Base-by-base conservation (phyloP, 2,329 filamentous ascomycete genomes). In the Botrytis squamosa region DNA sequence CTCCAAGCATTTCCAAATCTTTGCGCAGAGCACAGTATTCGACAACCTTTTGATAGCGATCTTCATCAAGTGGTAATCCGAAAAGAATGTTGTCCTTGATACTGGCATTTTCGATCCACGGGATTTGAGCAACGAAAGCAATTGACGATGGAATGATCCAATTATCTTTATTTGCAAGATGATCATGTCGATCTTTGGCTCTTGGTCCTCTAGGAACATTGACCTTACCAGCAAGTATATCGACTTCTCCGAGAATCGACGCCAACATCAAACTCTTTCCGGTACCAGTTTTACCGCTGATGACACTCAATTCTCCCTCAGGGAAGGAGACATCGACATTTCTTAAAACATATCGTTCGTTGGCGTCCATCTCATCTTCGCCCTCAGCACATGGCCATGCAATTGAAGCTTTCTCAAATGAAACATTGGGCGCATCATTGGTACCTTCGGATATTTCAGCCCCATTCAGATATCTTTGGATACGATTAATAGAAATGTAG, bases 71-170 rank as follows among this genome's bases (percentile, higher is more conserved):
- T 0, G 92, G 92, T 3, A 95, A 84, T 0, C 92, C 92, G 75
- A 95, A 96, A 0, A 93, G 81, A 69, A 96, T 92, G 77, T 96
- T 97, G 63, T 94, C 90, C 73, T 88, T 89, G 75, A 97, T 90
- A 9, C 89, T 92, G 0, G 91, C 92, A 77, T 95, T 95, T 79
- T 95, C 93, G 67, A 96, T 93, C 93, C 93, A 96, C 0, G 93
- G 93, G 12, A 92, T 93, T 80, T 95, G 77, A 1, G 91, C 89
- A 49, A 95, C 91, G 77, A 91, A 95, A 0, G 93, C 93, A 66
- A 94, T 87, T 2, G 91, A 88, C 4, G 87, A 86, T 12, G 90
- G 87, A 25, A 94, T 86, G 63, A 92, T 89, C 92, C 92, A 94
- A 76, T 93, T 85, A 5, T 82, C 82, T 65, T 79, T 83, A 22